These are phyloP conservation scores for Globisporangium radiosum DNA, from an alignment of 352 stramenopile species.

Conservation along the genomic window DNA sequence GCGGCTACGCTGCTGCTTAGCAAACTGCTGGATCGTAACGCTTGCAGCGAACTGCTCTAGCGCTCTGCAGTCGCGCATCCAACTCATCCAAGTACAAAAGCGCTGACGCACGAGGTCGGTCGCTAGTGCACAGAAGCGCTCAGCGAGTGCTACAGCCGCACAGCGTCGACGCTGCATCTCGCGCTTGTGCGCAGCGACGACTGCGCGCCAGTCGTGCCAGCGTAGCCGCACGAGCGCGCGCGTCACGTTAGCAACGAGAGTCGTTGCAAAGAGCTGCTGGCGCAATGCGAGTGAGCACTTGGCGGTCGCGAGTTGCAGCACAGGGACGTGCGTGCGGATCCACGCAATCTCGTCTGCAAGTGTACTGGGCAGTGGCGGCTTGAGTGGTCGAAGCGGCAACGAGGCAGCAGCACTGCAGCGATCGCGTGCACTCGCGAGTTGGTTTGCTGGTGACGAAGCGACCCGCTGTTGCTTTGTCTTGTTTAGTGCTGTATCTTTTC, in stretches of 20 bases:
- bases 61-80: constrained; percentile 11
- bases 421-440: constrained; percentile 1
- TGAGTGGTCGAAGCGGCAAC: neutral
- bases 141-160: too few species aligned
- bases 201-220: constrained; percentile 22
- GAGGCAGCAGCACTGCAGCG: neutral
- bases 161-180: too few species aligned
- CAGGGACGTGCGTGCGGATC: constrained; percentile 55
- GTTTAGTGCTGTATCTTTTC: neutral
- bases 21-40: constrained; percentile 23
- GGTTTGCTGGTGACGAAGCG: neutral
- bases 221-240: constrained; percentile 17
- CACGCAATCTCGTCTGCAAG: constrained; percentile 44
- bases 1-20: too few species aligned
- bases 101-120: constrained; percentile 2
- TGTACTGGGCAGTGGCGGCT: neutral
- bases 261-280: constrained; percentile 28
- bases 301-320: constrained; percentile 36
- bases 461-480: neutral
- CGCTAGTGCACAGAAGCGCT: constrained; percentile 4
- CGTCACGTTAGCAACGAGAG: constrained; percentile 21
- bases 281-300: constrained; percentile 43
- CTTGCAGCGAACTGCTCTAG: constrained; percentile 29
- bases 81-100: constrained; percentile 19
- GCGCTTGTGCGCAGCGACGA: constrained; percentile 21